These are phyloP conservation scores for Phylloporus sp. DNA, from an alignment of 1,284 basidiomycete genomes.

Conservation along the genomic window DNA sequence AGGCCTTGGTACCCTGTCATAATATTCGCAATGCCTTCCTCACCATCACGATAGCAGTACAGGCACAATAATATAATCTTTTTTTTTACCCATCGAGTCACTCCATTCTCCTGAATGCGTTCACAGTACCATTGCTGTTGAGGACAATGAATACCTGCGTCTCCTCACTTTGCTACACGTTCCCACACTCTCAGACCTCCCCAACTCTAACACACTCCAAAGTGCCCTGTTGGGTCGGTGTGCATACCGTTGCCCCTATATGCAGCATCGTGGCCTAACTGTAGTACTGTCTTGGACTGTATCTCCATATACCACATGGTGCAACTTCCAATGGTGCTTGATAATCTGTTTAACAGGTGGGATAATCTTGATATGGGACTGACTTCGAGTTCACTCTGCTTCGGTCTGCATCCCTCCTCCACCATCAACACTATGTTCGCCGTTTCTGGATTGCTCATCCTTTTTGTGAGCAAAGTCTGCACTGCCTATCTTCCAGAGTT, in stretches of 20 bases:
- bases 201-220: constrained; percentile 81
- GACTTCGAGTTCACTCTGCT: too few relatives aligned
- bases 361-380: too few relatives aligned
- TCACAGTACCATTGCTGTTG: constrained; percentile 44
- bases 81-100: too few relatives aligned
- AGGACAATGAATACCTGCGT: constrained; percentile 74
- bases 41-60: too few relatives aligned
- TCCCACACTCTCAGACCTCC: constrained; percentile 76
- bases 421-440: too few relatives aligned
- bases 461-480: too few relatives aligned
- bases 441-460: too few relatives aligned
- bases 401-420: too few relatives aligned
- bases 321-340: constrained; percentile 81
- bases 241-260: constrained; percentile 78
- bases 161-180: constrained; percentile 77
- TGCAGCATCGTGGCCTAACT: constrained; percentile 72
- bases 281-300: constrained; percentile 79
- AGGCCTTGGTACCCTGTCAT: too few relatives aligned
- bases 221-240: constrained; percentile 84
- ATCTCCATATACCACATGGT: constrained; percentile 87
- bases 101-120: constrained; percentile 70
- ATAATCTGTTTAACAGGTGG: constrained; percentile 76
- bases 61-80: too few relatives aligned
- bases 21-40: too few relatives aligned
- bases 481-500: too few relatives aligned